These are phyloP conservation scores for Phytophthora nicotianae DNA, from an alignment of 352 stramenopile genomes.

Conservation along the genomic window DNA sequence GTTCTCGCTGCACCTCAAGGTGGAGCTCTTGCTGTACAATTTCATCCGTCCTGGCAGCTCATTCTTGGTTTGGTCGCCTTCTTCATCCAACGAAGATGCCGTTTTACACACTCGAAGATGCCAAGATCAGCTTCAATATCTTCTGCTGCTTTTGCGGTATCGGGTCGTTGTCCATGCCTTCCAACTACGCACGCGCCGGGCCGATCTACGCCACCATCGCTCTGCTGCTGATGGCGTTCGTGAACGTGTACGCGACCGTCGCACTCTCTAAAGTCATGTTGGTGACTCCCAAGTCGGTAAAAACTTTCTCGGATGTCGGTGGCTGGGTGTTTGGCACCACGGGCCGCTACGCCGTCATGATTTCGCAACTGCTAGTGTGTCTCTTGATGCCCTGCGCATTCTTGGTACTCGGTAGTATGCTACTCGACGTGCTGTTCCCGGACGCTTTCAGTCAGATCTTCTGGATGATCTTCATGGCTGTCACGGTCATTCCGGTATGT, in stretches of 20 bases:
- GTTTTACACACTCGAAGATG: conserved; percentile 57
- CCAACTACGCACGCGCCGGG: conserved; percentile 64
- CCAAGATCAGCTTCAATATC: conserved; percentile 67
- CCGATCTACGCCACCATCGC: conserved; percentile 50
- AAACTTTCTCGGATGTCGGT: conserved; percentile 54
- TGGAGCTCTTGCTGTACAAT: neutral
- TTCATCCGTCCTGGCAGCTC: conserved; percentile 4
- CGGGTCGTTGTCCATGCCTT: conserved; percentile 69
- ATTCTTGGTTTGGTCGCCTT: conserved; percentile 23
- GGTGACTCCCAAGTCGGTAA: conserved; percentile 39
- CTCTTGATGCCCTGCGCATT: conserved; percentile 56
- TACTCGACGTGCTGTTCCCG: conserved; percentile 57
- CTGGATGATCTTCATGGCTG: conserved; percentile 47
- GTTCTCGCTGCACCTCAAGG: conserved; percentile 12
- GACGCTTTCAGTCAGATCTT: conserved; percentile 48
- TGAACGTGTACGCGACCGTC: conserved; percentile 67
- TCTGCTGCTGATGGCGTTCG: conserved; percentile 65
- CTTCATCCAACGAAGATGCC: conserved; percentile 16
- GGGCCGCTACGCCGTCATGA: conserved; percentile 47
- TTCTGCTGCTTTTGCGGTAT: conserved; percentile 74
- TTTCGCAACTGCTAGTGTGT: conserved; percentile 52
- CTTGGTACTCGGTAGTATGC: conserved; percentile 52
- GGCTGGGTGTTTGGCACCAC: conserved; percentile 46
- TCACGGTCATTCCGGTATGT: conserved; percentile 38
- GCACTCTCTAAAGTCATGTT: conserved; percentile 47